These are phyloP conservation scores for Tausonia pullulans DNA, from an alignment of 1,284 basidiomycete genomes.

Conservation along the genomic window DNA sequence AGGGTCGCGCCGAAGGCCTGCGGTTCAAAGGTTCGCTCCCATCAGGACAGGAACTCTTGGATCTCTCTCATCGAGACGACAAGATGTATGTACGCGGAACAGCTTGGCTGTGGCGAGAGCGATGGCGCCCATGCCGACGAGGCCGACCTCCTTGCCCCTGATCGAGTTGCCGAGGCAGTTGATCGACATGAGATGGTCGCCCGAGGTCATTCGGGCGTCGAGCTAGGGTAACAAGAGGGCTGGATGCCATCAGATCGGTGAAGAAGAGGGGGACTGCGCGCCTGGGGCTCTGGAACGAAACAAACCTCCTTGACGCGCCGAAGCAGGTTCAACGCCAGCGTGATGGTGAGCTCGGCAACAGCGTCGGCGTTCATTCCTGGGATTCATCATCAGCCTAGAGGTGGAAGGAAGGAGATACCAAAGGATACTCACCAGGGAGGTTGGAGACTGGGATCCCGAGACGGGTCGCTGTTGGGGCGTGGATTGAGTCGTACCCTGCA, in stretches of 20 bases:
- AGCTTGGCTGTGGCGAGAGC: slow-evolving; percentile 30
- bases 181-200: slow-evolving; percentile 48
- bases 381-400: background rate
- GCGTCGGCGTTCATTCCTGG: slow-evolving; percentile 43
- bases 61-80: background rate
- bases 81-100: slow-evolving; percentile 20
- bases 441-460: background rate
- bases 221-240: slow-evolving; percentile 30
- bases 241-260: background rate
- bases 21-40: slow-evolving; percentile 27
- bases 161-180: slow-evolving; percentile 36
- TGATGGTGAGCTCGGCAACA: slow-evolving; percentile 42
- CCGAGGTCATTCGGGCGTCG: slow-evolving; percentile 41
- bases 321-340: slow-evolving; percentile 44
- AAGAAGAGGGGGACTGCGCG: no score
- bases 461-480: background rate
- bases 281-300: no score
- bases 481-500: background rate
- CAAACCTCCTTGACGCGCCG: slow-evolving; percentile 37
- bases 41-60: background rate
- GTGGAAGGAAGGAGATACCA: background rate
- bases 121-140: slow-evolving; percentile 38
- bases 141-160: slow-evolving; percentile 30
- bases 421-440: background rate
- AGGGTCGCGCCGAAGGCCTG: slow-evolving; percentile 16